Evolutionary conservation across 2,329 filamentous ascomycete species (phyloP), one percentile per base, ranked within the genome.

Genomic region (Raffaelea albimanens): DNA sequence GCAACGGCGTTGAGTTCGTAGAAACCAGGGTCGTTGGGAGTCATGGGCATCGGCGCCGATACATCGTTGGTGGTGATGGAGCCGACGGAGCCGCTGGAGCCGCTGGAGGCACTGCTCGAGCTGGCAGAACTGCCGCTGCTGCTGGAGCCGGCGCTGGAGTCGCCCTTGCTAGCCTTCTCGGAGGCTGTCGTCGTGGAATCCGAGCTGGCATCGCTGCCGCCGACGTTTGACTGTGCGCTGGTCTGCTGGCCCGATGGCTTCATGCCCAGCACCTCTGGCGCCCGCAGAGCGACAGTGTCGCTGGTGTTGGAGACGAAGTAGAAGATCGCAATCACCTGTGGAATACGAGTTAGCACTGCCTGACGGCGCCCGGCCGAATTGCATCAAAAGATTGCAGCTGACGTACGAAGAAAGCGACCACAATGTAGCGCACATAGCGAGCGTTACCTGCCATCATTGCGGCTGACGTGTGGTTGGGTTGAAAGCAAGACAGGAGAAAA

Each of bases 401-500:
- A 52, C 45, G 31, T 77, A 95, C 90, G 61, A 95, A 83, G 61
- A 89, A 76, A 50, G 88, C 86, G 61, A 95, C 81, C 62, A 93
- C 75, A 63, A 95, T 75, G 67, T 82, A 83, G 73, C 80, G 78
- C 73, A 82, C 69, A 60, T 88, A 87, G 67, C 85, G 82, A 67
- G 83, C 80, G 56, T 78, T 82, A 63, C 82, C 82, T 51, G 81
- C 77, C 67, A 76, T 78, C 14, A 16, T 38, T 13, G 25, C 25
- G 13, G 25, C 25, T 7, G 25, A 13, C 25, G 13, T 29, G 25
- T 29, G 25, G 25, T 13, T 29, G 7, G 25, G 25, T 7, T 7
- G 25, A 29, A 7, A 13, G 13, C 25, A 29, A 13, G 25, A 29
- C 7, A 29, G 7, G 13, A 29, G 25, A 29, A 29, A 29, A 29